A percentile compares a stretch with the other conserved stretches of the same genome.
phyloP scores from a whole-genome alignment of 2,329 filamentous ascomycete species.

The Clonostachys solani region DNA sequence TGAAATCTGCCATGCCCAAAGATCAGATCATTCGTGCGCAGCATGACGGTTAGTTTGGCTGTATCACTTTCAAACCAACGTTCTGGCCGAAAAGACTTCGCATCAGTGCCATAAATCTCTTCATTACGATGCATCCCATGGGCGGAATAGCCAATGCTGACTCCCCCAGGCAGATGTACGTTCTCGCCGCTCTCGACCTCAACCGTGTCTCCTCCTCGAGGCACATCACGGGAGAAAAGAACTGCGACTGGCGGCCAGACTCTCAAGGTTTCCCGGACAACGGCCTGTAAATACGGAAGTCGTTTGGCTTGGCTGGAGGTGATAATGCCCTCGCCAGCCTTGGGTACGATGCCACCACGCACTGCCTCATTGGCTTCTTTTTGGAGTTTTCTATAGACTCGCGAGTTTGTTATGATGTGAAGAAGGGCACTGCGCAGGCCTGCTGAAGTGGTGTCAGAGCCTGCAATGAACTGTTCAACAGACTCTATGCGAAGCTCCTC shows the following conservation, averaged over 20 bases:
- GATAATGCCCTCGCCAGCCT: conserved; percentile 7
- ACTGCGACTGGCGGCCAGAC: conserved; percentile 28
- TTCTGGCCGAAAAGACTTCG: conserved; percentile 38
- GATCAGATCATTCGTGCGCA: conserved; percentile 31
- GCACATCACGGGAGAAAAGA: conserved; percentile 28
- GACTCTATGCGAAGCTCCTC: conserved; percentile 21
- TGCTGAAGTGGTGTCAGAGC: conserved; percentile 37
- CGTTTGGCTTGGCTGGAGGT: conserved; percentile 20
- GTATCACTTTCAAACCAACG: conserved; percentile 38
- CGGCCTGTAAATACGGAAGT: conserved; percentile 39
- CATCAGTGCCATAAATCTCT: conserved; percentile 30
- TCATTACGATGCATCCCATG: conserved; percentile 32
- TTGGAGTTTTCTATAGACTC: conserved; percentile 38
- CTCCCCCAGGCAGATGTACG: conserved; percentile 39
- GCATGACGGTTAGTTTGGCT: conserved; percentile 24
- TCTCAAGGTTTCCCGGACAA: conserved; percentile 42
- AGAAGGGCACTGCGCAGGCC: conserved; percentile 48
- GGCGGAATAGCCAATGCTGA: conserved; percentile 35
- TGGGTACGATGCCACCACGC: conserved; percentile 20
- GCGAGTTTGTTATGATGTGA: conserved; percentile 44
- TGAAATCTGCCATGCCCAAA: conserved; percentile 36
- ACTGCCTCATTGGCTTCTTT: conserved; percentile 25
- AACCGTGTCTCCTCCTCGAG: conserved; percentile 16
- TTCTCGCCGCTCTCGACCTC: conserved; percentile 18
- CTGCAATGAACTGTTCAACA: conserved; percentile 26